A percentile compares a stretch with the other conserved stretches of the same genome.
Conservation (phyloP, 2,329 filamentous ascomycete species). For the Aureobasidium melanogenum region DNA sequence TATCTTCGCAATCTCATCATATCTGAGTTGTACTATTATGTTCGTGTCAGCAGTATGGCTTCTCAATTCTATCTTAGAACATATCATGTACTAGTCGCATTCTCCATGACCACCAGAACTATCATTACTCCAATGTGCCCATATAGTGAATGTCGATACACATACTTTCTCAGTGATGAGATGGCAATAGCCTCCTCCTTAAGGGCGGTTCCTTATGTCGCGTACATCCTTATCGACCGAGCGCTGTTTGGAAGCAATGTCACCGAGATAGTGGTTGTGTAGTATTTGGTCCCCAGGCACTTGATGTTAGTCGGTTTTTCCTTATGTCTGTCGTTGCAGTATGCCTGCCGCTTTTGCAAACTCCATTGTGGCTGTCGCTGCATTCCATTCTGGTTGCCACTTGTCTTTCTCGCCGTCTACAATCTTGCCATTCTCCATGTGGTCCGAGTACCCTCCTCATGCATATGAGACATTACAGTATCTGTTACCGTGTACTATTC, state of each 20-base stretch:
- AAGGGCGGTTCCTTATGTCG: background rate
- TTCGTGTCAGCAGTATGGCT: too few relatives aligned
- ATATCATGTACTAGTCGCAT: too few relatives aligned
- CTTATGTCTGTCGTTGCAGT: background rate
- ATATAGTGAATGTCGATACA: background rate
- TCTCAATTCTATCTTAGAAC: too few relatives aligned
- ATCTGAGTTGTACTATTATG: slow-evolving; percentile 22
- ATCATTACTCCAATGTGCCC: too few relatives aligned
- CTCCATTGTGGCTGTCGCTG: background rate
- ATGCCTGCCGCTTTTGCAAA: background rate
- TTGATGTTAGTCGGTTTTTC: too few relatives aligned
- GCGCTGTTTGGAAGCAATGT: background rate
- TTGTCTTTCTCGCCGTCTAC: too few relatives aligned
- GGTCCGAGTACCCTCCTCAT: too few relatives aligned
- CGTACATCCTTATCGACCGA: slow-evolving; percentile 1
- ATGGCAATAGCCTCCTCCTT: background rate
- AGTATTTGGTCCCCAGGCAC: background rate
- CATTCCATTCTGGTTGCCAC: background rate
- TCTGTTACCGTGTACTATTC: too few relatives aligned
- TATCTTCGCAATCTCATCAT: slow-evolving; percentile 30
- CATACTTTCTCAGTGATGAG: background rate
- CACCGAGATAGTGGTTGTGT: background rate
- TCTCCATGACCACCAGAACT: too few relatives aligned
- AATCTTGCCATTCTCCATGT: too few relatives aligned
- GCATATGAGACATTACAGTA: too few relatives aligned